Percentiles rank a stretch among this genome's conserved stretches.
These are phyloP conservation scores for Malus hybrid DNA, from an alignment of 331 rosid species.

Conservation along the genomic window DNA sequence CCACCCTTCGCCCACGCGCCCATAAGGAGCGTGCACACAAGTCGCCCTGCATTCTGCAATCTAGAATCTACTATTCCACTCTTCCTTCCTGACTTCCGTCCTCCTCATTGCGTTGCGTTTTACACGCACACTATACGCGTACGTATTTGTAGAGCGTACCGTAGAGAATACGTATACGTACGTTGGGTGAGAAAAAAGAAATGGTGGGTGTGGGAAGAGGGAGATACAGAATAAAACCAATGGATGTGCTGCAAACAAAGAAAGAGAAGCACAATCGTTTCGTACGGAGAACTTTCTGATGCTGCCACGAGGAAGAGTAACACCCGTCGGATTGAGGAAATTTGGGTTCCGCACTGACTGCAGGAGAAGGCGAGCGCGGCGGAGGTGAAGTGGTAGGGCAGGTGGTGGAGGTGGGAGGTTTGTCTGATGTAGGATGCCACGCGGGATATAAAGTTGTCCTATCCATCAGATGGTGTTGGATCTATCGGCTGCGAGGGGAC, in stretches of 20 bases:
- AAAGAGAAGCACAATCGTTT: background rate
- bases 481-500: slow-evolving; percentile 19
- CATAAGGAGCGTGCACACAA: background rate
- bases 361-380: background rate
- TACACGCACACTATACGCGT: too few relatives aligned
- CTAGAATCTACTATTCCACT: too few relatives aligned
- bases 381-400: background rate
- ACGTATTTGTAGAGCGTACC: background rate
- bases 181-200: background rate
- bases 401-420: background rate
- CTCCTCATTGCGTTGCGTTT: too few relatives aligned
- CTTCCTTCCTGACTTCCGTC: too few relatives aligned
- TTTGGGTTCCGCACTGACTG: background rate
- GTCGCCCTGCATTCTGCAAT: too few relatives aligned
- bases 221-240: background rate
- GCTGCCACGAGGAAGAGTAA: background rate
- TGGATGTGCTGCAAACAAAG: too few relatives aligned
- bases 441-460: background rate
- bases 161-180: background rate
- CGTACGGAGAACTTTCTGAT: background rate
- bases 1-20: background rate
- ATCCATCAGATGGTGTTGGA: background rate
- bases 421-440: slow-evolving; percentile 17
- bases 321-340: background rate
- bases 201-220: background rate